Percentiles rank a stretch among this genome's conserved stretches.
phyloP scores from a whole-genome alignment of 306 rosid genomes.

The Trichosanthes truncata region DNA sequence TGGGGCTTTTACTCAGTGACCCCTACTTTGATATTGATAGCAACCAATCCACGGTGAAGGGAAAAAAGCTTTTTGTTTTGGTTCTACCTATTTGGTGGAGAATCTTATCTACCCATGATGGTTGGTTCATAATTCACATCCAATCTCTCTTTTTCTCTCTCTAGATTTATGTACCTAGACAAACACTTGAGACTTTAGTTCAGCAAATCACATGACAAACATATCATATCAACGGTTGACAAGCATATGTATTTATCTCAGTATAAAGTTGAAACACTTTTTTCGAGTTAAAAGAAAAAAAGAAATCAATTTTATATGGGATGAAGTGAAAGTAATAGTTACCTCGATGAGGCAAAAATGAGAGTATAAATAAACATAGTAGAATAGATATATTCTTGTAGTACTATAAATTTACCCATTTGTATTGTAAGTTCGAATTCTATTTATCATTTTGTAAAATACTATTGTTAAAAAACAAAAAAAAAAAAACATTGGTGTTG shows the following conservation, averaged over 20 bases:
- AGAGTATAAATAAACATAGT: too few species aligned
- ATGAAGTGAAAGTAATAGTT: neutral
- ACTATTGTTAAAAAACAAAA: too few species aligned
- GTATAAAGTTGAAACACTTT: neutral
- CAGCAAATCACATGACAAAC: neutral
- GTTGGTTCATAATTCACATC: constrained; percentile 5
- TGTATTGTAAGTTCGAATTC: too few species aligned
- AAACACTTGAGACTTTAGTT: neutral
- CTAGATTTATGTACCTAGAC: neutral
- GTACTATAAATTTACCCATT: too few species aligned
- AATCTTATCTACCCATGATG: constrained; percentile 5
- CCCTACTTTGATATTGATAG: neutral
- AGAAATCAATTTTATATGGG: neutral
- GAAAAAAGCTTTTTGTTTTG: neutral
- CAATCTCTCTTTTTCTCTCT: neutral
- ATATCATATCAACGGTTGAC: neutral
- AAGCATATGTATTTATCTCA: neutral
- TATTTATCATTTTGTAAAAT: too few species aligned
- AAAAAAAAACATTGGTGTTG: neutral
- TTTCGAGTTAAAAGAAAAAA: neutral
- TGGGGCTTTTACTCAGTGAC: neutral
- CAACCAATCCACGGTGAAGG: neutral
- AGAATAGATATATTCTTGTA: too few species aligned
- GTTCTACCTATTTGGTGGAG: neutral
- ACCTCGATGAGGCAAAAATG: too few species aligned